These are phyloP conservation scores for Spathaspora sp. DNA, from an alignment of 805 yeast genomes.

Conservation along the genomic window DNA sequence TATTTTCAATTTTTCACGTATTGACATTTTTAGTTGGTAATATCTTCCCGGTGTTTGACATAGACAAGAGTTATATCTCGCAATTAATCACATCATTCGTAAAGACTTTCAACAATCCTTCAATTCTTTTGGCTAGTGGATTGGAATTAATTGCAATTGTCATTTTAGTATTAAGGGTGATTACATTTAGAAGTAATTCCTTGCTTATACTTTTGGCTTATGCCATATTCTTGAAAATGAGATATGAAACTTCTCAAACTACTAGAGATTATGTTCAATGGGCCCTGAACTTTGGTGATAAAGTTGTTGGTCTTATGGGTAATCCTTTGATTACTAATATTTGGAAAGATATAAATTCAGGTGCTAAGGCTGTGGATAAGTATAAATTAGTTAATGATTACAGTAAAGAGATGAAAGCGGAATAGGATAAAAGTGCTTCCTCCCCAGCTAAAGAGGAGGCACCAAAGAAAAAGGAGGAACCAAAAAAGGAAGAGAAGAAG, in stretches of 20 bases:
- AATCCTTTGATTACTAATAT: conserved; percentile 31
- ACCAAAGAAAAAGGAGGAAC: neutral
- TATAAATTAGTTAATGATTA: conserved; percentile 31
- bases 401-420: conserved; percentile 26
- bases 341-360: conserved; percentile 35
- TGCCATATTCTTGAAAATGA: conserved; percentile 64
- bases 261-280: conserved; percentile 66
- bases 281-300: conserved; percentile 53
- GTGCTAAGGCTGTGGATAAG: conserved; percentile 24
- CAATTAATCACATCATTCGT: conserved; percentile 40
- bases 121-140: conserved; percentile 37
- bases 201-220: conserved; percentile 55
- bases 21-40: conserved; percentile 64
- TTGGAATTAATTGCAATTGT: conserved; percentile 42
- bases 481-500: neutral
- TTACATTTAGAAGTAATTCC: conserved; percentile 61
- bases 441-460: neutral
- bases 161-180: conserved; percentile 45
- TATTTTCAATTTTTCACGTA: conserved; percentile 80
- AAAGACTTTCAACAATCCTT: conserved; percentile 30
- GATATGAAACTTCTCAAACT: conserved; percentile 73
- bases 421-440: neutral
- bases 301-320: conserved; percentile 21
- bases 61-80: conserved; percentile 24
- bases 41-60: conserved; percentile 59